phyloP scores from a whole-genome alignment of 345 rosid genomes.

The Citrus glauca region DNA sequence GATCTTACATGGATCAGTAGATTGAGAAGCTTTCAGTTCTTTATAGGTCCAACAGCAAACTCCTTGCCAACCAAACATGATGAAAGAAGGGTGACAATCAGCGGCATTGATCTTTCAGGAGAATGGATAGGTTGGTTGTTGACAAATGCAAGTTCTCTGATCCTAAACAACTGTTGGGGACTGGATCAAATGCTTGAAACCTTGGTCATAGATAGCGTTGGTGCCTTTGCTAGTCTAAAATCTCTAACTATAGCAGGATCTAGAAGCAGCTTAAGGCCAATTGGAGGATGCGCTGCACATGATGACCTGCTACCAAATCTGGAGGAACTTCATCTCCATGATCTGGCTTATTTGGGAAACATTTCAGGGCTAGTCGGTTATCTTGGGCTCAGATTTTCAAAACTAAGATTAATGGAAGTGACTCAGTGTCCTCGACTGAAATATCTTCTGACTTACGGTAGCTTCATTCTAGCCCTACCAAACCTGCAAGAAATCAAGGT shows the following conservation, averaged over 20 bases:
- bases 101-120: conserved; percentile 26
- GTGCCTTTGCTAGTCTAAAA: conserved; percentile 17
- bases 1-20: conserved; percentile 16
- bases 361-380: conserved; percentile 26
- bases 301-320: conserved; percentile 30
- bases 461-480: conserved; percentile 27
- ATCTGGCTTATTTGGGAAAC: conserved; percentile 23
- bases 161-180: conserved; percentile 25
- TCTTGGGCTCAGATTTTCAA: conserved; percentile 23
- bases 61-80: conserved; percentile 26
- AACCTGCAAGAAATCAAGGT: conserved; percentile 29
- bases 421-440: conserved; percentile 28
- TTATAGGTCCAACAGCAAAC: conserved; percentile 29
- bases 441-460: conserved; percentile 24
- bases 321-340: conserved; percentile 34
- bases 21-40: conserved; percentile 25
- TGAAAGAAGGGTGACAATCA: conserved; percentile 25
- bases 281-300: conserved; percentile 30
- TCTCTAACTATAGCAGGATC: conserved; percentile 24
- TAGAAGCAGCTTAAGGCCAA: conserved; percentile 23
- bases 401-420: conserved; percentile 26
- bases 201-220: conserved; percentile 23
- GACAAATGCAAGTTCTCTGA: conserved; percentile 24
- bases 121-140: conserved; percentile 24
- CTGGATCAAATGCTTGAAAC: conserved; percentile 28